Evolutionary conservation across 495 filamentous ascomycete genomes (phyloP).

Genomic region (Tuber borchii): DNA sequence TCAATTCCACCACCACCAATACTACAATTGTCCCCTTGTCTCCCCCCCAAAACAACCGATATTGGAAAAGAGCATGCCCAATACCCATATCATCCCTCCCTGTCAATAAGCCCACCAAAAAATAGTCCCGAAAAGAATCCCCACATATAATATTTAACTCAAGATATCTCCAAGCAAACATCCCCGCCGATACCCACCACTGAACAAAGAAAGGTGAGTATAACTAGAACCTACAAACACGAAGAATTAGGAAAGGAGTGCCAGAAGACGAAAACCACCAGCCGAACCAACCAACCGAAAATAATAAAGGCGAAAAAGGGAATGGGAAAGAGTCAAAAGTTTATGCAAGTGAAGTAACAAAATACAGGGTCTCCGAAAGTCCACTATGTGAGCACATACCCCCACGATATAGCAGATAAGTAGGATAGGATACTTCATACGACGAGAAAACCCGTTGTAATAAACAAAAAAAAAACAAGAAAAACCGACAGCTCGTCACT

Average conservation of each 20-base stretch:
- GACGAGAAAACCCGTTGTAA: background rate
- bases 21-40: background rate
- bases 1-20: background rate
- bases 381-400: background rate
- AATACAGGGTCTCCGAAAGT: slow-evolving; percentile 1
- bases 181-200: background rate
- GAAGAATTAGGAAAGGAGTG: background rate
- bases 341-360: background rate
- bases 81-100: background rate
- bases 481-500: background rate
- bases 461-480: background rate
- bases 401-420: background rate
- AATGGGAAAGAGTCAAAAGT: background rate
- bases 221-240: background rate
- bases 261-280: background rate
- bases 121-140: background rate
- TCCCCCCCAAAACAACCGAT: too few species aligned
- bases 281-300: background rate
- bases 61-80: too few species aligned
- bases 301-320: background rate
- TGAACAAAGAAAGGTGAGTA: background rate
- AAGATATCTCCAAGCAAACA: background rate
- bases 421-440: background rate
- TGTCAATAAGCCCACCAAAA: background rate
- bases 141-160: background rate